Evolutionary conservation across 2,329 filamentous ascomycete genomes (phyloP).

Genomic region (Verticillium alfalfae): DNA sequence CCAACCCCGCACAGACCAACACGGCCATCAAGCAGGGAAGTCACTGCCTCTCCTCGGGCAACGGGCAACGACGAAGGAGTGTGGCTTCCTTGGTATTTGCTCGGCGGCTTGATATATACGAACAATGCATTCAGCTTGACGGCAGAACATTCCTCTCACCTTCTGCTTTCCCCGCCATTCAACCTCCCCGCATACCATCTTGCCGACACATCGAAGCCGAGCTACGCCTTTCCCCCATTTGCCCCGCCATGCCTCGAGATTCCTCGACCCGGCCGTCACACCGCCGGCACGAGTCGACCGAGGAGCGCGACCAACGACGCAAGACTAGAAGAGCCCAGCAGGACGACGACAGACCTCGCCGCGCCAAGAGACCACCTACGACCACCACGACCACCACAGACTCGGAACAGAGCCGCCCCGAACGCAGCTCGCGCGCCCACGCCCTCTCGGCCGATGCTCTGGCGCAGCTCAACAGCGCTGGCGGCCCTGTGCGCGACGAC

Average conservation of each 20-base stretch:
- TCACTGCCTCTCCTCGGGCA: background rate
- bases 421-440: slow-evolving; percentile 17
- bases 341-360: slow-evolving; percentile 11
- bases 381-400: slow-evolving; percentile 5
- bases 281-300: slow-evolving; percentile 20
- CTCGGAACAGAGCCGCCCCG: slow-evolving; percentile 25
- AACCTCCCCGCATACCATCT: slow-evolving; percentile 25
- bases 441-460: slow-evolving; percentile 50
- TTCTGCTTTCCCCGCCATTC: background rate
- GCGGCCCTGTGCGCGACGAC: background rate
- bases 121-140: background rate
- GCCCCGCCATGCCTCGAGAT: slow-evolving; percentile 13
- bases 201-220: slow-evolving; percentile 14
- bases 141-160: slow-evolving; percentile 1
- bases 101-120: slow-evolving; percentile 5
- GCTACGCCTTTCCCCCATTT: too few species aligned
- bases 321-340: slow-evolving; percentile 25
- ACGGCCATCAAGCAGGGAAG: background rate
- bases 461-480: slow-evolving; percentile 50
- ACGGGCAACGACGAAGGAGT: background rate
- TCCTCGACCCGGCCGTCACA: slow-evolving; percentile 23
- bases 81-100: slow-evolving; percentile 5
- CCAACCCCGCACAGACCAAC: slow-evolving; percentile 21
- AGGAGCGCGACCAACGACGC: slow-evolving; percentile 25
- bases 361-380: slow-evolving; percentile 22